Base-by-base conservation (phyloP, 345 rosid genomes). In the Bretschneidera sinensis region DNA sequence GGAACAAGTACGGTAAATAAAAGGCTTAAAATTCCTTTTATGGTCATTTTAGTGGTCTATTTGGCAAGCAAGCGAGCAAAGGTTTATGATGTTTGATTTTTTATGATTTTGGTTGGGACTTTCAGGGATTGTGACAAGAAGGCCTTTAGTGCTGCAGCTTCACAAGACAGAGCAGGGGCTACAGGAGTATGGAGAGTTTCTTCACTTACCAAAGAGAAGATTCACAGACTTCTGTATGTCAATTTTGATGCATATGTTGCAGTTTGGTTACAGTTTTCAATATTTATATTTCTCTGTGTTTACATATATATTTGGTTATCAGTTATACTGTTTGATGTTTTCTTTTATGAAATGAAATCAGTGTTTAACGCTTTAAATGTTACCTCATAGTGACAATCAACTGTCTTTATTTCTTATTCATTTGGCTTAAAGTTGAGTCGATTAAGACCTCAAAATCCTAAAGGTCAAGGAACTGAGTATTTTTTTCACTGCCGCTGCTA, bases 81-180 rank as follows among this genome's bases (percentile, higher is more conserved):
- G 4, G 11, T 39, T 39, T 5, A 13, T 39, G 11, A 5, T 39
- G 8, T 39, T 6, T 48, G 52, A 20, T 18, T 4, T 45, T 14
- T 6, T 35, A 28, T 60, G 47, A 15, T 22, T 10, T 57, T 20
- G 23, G 59, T 23, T 51, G 51, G 21, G 61, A 10, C 17, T 35
- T 64, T 51, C 74, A 83, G 89, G 89, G 18, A 84, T 79, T 33
- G 89, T 83, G 22, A 85, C 92, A 10, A 77, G 92, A 74, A 60
- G 88, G 63, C 88, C 89, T 64, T 73, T 86, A 80, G 89, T 86
- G 59, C 62, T 86, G 64, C 87, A 86, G 62, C 79, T 85, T 57
- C 83, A 85, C 61, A 81, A 81, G 66, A 76, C 76, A 17, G 84
- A 86, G 51, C 59, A 73, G 2, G 79, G 77, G 19, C 9, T 53